Percentiles rank a stretch among this genome's conserved stretches.
Evolutionary conservation across 2,329 filamentous ascomycete genomes (phyloP).

Genomic region (Aspergillus pseudoglaucus): DNA sequence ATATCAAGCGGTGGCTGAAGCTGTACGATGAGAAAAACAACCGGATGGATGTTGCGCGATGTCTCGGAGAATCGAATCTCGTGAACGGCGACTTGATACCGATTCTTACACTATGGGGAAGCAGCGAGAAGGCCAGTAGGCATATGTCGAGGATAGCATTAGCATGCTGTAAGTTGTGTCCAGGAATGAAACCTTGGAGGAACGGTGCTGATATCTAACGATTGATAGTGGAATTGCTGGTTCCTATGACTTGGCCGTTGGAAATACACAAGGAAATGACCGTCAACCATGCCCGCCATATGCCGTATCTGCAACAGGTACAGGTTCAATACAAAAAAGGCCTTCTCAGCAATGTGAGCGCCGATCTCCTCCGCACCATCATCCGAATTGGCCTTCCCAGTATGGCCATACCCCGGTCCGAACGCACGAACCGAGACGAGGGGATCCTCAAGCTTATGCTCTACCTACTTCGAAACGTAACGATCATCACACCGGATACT

Average conservation of each 20-base stretch:
- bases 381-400: slow-evolving; percentile 77
- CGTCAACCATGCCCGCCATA: slow-evolving; percentile 84
- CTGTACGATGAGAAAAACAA: slow-evolving; percentile 91
- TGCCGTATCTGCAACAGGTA: slow-evolving; percentile 79
- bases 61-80: slow-evolving; percentile 85
- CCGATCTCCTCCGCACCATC: slow-evolving; percentile 70
- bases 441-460: slow-evolving; percentile 87
- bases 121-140: slow-evolving; percentile 63
- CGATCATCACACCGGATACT: slow-evolving; percentile 70
- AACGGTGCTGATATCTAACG: slow-evolving; percentile 14
- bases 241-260: slow-evolving; percentile 90
- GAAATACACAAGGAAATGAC: slow-evolving; percentile 79
- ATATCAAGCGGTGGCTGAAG: slow-evolving; percentile 91
- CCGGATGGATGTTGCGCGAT: slow-evolving; percentile 89
- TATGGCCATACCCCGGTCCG: slow-evolving; percentile 70
- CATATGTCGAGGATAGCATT: slow-evolving; percentile 73
- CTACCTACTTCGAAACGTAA: slow-evolving; percentile 83
- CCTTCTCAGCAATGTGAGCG: slow-evolving; percentile 74
- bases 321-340: slow-evolving; percentile 86
- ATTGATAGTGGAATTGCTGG: slow-evolving; percentile 67
- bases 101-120: slow-evolving; percentile 77
- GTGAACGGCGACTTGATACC: slow-evolving; percentile 83
- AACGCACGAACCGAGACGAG: slow-evolving; percentile 73
- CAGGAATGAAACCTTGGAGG: neutral
- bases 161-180: slow-evolving; percentile 55